Evolutionary conservation across 2,329 filamentous ascomycete genomes (phyloP).

Genomic region (Exophiala aquamarina): DNA sequence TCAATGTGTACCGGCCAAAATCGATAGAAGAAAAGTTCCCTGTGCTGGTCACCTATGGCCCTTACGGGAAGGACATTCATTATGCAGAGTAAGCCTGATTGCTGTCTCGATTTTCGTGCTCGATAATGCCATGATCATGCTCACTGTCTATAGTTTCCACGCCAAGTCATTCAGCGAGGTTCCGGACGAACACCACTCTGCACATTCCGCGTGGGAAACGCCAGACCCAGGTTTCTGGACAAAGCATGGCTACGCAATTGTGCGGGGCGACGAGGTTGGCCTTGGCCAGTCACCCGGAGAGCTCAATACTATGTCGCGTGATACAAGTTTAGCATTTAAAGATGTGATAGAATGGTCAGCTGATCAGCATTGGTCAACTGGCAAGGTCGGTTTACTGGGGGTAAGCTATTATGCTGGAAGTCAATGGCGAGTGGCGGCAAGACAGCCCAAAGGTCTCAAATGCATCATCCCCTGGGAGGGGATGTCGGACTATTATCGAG

Average conservation of each 20-base stretch:
- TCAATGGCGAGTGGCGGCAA: constrained; percentile 56
- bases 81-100: constrained; percentile 41
- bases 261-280: constrained; percentile 57
- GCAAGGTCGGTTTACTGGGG: constrained; percentile 52
- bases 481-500: constrained; percentile 57
- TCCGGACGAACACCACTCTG: constrained; percentile 54
- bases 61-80: constrained; percentile 71
- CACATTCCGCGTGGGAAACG: constrained; percentile 60
- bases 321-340: constrained; percentile 53
- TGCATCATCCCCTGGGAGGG: constrained; percentile 57
- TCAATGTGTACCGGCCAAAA: constrained; percentile 54
- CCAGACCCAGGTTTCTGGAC: constrained; percentile 61
- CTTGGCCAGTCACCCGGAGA: constrained; percentile 53
- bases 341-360: constrained; percentile 56
- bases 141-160: constrained; percentile 40
- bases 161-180: constrained; percentile 50
- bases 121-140: background rate
- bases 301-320: constrained; percentile 54
- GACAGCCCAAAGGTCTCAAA: constrained; percentile 51
- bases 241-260: constrained; percentile 53
- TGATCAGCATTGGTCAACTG: constrained; percentile 50
- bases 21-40: constrained; percentile 44
- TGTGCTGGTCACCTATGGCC: constrained; percentile 69
- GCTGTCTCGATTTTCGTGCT: no score
- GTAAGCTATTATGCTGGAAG: constrained; percentile 55